Conservation (phyloP, 2,329 filamentous ascomycete species). For the Pestalotiopsis sp. region DNA sequence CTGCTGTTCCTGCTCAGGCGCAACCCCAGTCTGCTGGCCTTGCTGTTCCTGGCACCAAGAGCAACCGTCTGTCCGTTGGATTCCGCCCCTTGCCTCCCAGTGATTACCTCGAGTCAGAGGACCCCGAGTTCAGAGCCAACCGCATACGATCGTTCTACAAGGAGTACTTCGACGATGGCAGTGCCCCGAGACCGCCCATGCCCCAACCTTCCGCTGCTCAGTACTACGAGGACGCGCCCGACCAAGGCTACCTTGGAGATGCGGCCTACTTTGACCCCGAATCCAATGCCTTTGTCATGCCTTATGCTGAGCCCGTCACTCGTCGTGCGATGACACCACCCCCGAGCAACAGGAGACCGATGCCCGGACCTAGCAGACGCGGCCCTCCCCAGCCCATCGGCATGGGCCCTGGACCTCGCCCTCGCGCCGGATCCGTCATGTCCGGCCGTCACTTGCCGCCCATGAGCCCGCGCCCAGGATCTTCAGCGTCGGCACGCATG, state of each 20-base stretch:
- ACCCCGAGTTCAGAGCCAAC: constrained; percentile 92
- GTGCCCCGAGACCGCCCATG: constrained; percentile 36
- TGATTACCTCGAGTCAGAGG: constrained; percentile 77
- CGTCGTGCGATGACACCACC: constrained; percentile 96
- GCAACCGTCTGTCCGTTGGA: constrained; percentile 66
- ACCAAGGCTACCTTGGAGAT: constrained; percentile 70
- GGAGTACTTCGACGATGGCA: constrained; percentile 94
- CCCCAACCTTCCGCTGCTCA: constrained; percentile 31
- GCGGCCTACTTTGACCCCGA: constrained; percentile 69
- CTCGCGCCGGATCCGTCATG: constrained; percentile 54
- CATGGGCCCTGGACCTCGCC: constrained; percentile 33
- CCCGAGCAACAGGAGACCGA: constrained; percentile 49
- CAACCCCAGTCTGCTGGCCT: constrained; percentile 40
- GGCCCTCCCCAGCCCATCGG: constrained; percentile 30
- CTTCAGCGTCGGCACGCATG: constrained; percentile 46
- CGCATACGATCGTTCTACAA: constrained; percentile 99
- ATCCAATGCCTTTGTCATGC: constrained; percentile 73
- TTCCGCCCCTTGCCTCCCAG: constrained; percentile 87
- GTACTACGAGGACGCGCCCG: constrained; percentile 75
- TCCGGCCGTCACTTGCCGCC: constrained; percentile 37
- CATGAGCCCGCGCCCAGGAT: constrained; percentile 34
- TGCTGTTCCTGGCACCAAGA: constrained; percentile 56
- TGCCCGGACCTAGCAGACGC: constrained; percentile 32
- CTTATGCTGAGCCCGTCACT: constrained; percentile 82
- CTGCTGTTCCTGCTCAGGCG: constrained; percentile 24